Conservation (phyloP, 2,329 filamentous ascomycete species). For the Didymella exigua region DNA sequence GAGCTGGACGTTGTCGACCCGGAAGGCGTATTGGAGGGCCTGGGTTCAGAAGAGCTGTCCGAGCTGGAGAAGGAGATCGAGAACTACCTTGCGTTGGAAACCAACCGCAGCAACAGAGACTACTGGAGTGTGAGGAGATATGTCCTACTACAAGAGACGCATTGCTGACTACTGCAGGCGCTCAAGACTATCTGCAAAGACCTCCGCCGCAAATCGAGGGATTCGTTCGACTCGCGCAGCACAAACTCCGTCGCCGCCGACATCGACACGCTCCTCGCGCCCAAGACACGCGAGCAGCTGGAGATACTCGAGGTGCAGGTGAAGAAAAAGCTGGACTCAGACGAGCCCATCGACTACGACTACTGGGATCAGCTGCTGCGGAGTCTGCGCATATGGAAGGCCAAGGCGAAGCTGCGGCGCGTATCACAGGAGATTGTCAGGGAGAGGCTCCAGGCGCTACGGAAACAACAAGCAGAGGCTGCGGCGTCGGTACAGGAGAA, state of each 20-base stretch:
- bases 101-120: conserved; percentile 74
- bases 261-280: conserved; percentile 83
- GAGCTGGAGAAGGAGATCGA: conserved; percentile 85
- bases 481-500: conserved; percentile 63
- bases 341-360: conserved; percentile 93
- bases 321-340: conserved; percentile 79
- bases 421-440: conserved; percentile 78
- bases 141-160: conserved; percentile 11
- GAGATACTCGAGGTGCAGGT: conserved; percentile 87
- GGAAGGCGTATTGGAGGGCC: conserved; percentile 75
- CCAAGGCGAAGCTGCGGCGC: conserved; percentile 79
- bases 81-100: conserved; percentile 79
- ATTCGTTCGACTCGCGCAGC: conserved; percentile 71
- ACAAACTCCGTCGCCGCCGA: conserved; percentile 83
- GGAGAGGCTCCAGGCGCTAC: conserved; percentile 69
- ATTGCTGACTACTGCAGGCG: conserved; percentile 58
- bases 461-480: conserved; percentile 70
- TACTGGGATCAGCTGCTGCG: conserved; percentile 95
- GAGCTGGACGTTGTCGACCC: conserved; percentile 80
- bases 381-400: conserved; percentile 87
- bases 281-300: conserved; percentile 87
- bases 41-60: conserved; percentile 69
- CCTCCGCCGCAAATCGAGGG: conserved; percentile 68
- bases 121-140: conserved; percentile 74
- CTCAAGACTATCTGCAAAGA: conserved; percentile 84